phyloP scores from a whole-genome alignment of 345 rosid genomes.

The Abelmoschus esculentus region DNA sequence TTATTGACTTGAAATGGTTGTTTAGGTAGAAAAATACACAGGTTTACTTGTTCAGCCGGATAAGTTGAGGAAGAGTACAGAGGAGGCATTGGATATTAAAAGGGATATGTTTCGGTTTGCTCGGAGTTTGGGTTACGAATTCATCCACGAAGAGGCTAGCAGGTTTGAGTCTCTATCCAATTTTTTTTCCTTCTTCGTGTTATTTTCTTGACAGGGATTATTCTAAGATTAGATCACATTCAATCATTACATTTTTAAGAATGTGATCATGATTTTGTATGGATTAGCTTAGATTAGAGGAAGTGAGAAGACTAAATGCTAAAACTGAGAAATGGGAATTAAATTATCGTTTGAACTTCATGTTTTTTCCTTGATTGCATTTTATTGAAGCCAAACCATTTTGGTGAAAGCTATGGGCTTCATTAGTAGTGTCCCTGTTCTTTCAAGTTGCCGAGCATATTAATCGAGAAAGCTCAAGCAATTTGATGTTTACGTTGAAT shows the following conservation, averaged over 20 bases:
- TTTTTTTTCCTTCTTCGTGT: neutral
- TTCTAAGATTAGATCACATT: neutral
- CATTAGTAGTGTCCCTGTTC: no score
- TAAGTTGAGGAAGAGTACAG: conserved; percentile 66
- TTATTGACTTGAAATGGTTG: conserved; percentile 7
- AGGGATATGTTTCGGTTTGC: conserved; percentile 66
- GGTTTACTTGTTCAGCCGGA: conserved; percentile 79
- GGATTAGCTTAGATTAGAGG: no score
- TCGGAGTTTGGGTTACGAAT: conserved; percentile 56
- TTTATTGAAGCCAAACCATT: no score
- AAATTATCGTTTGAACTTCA: no score
- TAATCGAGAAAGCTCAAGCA: neutral
- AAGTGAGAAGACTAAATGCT: no score
- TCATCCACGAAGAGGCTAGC: conserved; percentile 92
- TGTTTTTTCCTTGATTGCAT: no score
- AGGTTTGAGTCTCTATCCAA: conserved; percentile 29
- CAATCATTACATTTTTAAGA: neutral
- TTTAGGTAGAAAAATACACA: conserved; percentile 81
- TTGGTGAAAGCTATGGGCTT: no score
- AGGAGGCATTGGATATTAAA: conserved; percentile 67
- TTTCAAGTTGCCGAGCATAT: no score
- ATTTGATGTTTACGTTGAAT: no score
- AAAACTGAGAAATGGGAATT: no score
- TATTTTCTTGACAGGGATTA: neutral
- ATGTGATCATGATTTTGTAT: neutral